phyloP scores from a whole-genome alignment of 2,329 filamentous ascomycete genomes.

The Achaetomium macrosporum region DNA sequence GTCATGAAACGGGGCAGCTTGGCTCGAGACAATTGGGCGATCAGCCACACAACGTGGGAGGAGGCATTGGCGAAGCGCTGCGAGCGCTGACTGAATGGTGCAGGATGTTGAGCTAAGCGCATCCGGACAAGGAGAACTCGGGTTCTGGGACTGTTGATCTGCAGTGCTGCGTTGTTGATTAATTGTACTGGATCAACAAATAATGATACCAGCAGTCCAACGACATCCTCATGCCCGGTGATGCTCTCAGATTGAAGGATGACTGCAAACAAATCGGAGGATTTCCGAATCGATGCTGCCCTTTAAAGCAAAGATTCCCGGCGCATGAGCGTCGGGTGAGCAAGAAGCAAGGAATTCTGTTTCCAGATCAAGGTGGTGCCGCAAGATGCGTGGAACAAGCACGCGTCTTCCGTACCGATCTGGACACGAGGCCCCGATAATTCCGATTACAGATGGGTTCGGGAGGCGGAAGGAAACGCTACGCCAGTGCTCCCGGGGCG shows the following conservation, averaged over 20 bases:
- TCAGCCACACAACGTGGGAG: background rate
- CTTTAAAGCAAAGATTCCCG: no score
- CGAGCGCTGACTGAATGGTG: background rate
- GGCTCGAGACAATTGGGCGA: background rate
- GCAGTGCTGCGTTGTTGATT: constrained; percentile 13
- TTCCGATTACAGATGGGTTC: background rate
- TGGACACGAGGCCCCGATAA: background rate
- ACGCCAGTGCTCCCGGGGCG: constrained; percentile 1
- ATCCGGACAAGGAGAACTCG: constrained; percentile 1
- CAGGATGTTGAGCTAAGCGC: background rate
- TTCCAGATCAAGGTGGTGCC: no score
- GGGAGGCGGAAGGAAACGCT: constrained; percentile 8
- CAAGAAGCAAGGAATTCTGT: no score
- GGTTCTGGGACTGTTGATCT: background rate
- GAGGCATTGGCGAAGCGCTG: background rate
- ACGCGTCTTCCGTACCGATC: no score
- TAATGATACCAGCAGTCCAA: constrained; percentile 6
- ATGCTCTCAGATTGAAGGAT: no score
- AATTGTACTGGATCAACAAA: constrained; percentile 10
- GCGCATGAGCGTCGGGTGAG: no score
- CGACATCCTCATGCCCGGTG: background rate
- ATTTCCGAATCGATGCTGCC: no score
- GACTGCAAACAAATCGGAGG: no score
- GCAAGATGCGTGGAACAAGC: no score
- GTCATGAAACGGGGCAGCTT: background rate